Evolutionary conservation across 257 asterid species (phyloP).

Genomic region (Fraxinus anomala): DNA sequence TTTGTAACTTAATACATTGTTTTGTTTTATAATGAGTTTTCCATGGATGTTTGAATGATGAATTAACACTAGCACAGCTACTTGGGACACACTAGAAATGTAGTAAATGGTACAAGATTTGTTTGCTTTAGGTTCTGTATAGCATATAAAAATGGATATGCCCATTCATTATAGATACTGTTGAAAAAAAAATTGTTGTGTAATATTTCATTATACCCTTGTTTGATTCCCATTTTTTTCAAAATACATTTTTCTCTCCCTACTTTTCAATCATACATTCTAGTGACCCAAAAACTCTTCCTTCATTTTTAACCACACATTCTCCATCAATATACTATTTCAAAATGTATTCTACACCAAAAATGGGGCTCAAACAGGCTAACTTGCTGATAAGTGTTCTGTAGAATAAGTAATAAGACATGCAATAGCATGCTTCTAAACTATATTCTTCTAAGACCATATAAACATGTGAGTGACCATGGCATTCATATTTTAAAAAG

Average conservation of each 20-base stretch:
- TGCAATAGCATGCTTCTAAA: background rate
- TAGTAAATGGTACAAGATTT: slow-evolving; percentile 10
- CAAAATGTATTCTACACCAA: too few relatives aligned
- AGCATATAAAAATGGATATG: background rate
- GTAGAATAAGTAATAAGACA: background rate
- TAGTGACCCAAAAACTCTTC: too few relatives aligned
- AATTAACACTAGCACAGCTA: slow-evolving; percentile 16
- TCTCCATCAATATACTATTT: too few relatives aligned
- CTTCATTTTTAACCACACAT: too few relatives aligned
- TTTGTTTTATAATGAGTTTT: slow-evolving; percentile 10
- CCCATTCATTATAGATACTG: background rate
- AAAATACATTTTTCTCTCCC: too few relatives aligned
- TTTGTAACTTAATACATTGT: slow-evolving; percentile 7
- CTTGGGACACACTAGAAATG: slow-evolving; percentile 13
- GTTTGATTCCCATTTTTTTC: too few relatives aligned
- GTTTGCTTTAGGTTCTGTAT: background rate
- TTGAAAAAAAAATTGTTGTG: slow-evolving; percentile 4
- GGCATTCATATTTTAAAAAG: background rate
- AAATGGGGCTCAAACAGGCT: background rate
- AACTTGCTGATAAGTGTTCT: background rate
- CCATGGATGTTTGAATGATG: slow-evolving; percentile 15
- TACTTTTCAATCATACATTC: background rate
- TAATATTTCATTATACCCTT: background rate
- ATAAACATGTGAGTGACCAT: background rate
- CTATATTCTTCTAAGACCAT: background rate